Base-by-base conservation (phyloP, 129 eudicot genomes). In the Logfia minima region DNA sequence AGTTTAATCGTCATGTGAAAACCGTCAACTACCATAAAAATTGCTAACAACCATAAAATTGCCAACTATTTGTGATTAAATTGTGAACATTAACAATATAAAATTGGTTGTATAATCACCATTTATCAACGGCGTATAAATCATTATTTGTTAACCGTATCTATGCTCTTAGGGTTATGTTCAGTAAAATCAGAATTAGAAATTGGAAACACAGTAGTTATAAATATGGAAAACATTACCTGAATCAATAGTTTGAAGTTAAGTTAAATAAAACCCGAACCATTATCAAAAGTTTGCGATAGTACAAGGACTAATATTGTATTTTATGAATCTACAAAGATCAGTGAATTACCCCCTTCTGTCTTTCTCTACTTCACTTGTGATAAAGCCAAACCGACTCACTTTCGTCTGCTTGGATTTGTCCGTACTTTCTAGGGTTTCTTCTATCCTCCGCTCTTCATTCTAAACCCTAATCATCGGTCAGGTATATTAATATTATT, bases 391-490 rank as follows among this genome's bases (percentile, higher is more conserved):
- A 58, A 80, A 67, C 85, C 61, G 82, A 81, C 83, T 68, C 17
- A 18, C 45, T n/a, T 21, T 19, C 70, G 53, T 71, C 4, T 45
- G 75, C 80, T 82, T 45, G 45, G 77, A 79, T 81, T 78, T 61
- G 70, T 60, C 86, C 82, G 66, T 53, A 6, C 63, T 19, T 72
- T 79, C 75, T 86, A 79, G 86, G 89, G 89, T 83, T 86, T 82
- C 77, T 66, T 11, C 45, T 17, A 16, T 70, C 41, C 65, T 19
- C 24, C 39, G 59, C 53, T 9, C 52, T 23, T 67, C 56, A 41
- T 43, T 76, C 77, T n/a, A 79, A 86, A 79, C 89, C 92, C 87
- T 82, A 75, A 82, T 71, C 62, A 6, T 68, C 84, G 82, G 89
- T 59, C 89, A 75, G 89, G 92, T 88, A 84, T 39, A 4, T 17